phyloP scores from a whole-genome alignment of 2,329 filamentous ascomycete genomes.

The Fusarium buxicola region DNA sequence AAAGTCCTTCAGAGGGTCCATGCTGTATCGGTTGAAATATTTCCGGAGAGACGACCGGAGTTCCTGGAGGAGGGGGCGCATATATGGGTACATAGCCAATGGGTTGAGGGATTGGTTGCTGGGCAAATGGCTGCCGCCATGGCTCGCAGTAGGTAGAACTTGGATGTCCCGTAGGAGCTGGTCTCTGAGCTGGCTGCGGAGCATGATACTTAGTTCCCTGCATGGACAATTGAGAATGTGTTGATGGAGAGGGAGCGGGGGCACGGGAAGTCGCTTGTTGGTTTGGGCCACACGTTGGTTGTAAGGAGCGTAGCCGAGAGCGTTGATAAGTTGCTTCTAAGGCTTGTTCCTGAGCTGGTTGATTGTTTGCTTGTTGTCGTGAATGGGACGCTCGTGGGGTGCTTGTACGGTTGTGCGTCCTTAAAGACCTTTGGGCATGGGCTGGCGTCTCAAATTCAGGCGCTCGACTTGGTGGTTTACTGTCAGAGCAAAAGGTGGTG shows the following conservation, averaged over 20 bases:
- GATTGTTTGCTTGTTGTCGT: slow-evolving; percentile 12
- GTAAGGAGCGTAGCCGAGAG: background rate
- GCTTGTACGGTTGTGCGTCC: background rate
- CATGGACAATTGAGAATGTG: background rate
- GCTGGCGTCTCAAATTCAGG: slow-evolving; percentile 10
- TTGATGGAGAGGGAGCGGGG: background rate
- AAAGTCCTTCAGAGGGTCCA: background rate
- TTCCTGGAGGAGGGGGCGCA: background rate
- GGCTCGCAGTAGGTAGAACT: background rate
- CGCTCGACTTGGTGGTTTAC: slow-evolving; percentile 17
- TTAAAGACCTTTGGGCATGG: background rate
- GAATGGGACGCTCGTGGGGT: background rate
- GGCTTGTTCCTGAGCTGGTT: background rate
- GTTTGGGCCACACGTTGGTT: background rate
- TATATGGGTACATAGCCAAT: background rate
- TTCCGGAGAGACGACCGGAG: background rate
- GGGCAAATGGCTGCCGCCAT: background rate
- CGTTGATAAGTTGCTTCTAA: background rate
- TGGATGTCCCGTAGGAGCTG: background rate
- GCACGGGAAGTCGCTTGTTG: background rate
- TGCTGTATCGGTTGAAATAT: background rate
- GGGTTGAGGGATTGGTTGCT: background rate
- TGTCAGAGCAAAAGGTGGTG: slow-evolving; percentile 33
- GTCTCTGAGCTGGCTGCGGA: background rate
- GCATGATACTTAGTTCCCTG: background rate